These are phyloP conservation scores for Cladosporium colombiae DNA, from an alignment of 2,329 filamentous ascomycete species.

Conservation along the genomic window DNA sequence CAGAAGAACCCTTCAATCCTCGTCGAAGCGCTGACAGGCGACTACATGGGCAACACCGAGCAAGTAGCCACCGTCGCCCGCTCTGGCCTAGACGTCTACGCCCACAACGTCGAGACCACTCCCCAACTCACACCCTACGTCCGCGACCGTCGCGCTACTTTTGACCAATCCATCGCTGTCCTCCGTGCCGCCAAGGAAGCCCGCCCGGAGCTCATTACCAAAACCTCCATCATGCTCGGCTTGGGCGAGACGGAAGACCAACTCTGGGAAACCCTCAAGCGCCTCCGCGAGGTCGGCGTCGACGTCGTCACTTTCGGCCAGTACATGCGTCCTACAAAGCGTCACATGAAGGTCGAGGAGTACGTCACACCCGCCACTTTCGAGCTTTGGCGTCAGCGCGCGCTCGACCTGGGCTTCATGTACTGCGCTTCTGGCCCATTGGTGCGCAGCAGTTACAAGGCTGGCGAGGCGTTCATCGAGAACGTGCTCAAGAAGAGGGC, in stretches of 20 bases:
- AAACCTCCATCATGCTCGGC: conserved; percentile 96
- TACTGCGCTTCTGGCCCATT: conserved; percentile 94
- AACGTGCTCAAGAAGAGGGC: conserved; percentile 88
- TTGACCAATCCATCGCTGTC: conserved; percentile 80
- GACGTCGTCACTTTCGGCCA: conserved; percentile 99
- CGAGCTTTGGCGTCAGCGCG: conserved; percentile 85
- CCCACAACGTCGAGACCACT: conserved; percentile 95
- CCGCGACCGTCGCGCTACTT: conserved; percentile 84
- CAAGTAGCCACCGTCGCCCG: conserved; percentile 83
- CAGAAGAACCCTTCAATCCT: conserved; percentile 67
- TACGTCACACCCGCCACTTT: conserved; percentile 92
- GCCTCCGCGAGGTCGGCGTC: conserved; percentile 76
- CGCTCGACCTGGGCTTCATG: conserved; percentile 91
- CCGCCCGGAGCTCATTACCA: conserved; percentile 82
- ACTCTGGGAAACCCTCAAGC: conserved; percentile 75
- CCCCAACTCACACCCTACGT: conserved; percentile 89
- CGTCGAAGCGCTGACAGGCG: conserved; percentile 83
- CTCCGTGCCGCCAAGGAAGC: conserved; percentile 79
- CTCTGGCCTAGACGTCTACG: conserved; percentile 92
- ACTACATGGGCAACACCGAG: conserved; percentile 81
- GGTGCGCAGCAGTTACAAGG: conserved; percentile 95
- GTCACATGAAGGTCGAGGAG: conserved; percentile 94
- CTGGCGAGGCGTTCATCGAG: conserved; percentile 97
- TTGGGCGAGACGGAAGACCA: conserved; percentile 89
- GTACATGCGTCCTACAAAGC: conserved; percentile 98